Percentiles rank a stretch among this genome's conserved stretches.
These are phyloP conservation scores for Heritiera littoralis DNA, from an alignment of 345 rosid species.

Conservation along the genomic window DNA sequence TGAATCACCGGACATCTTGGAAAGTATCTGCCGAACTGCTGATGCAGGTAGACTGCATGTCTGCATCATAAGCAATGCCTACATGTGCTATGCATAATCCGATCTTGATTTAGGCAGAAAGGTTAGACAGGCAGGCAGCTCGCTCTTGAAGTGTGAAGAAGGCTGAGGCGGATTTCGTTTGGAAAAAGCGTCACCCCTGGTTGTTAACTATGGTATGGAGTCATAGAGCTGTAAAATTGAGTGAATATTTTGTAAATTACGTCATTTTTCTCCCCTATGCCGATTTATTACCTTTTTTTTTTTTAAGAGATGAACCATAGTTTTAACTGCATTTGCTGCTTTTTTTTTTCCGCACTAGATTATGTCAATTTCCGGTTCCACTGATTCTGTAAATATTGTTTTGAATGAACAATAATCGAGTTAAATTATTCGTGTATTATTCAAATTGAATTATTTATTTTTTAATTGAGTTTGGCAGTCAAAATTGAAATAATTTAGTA, in stretches of 20 bases:
- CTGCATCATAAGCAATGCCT: background rate
- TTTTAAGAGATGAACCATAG: background rate
- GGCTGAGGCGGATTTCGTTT: background rate
- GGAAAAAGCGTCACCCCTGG: background rate
- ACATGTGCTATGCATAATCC: background rate
- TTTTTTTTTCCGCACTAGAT: background rate
- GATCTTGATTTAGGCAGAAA: background rate
- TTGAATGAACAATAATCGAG: too few relatives aligned
- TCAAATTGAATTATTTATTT: too few relatives aligned
- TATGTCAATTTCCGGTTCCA: background rate
- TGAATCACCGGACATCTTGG: slow-evolving; percentile 4
- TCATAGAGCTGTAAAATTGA: background rate
- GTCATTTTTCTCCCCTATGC: background rate
- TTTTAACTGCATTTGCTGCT: background rate
- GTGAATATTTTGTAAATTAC: background rate
- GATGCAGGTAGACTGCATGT: background rate
- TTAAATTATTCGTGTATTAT: too few relatives aligned
- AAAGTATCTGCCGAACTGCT: background rate
- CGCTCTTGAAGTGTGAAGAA: background rate
- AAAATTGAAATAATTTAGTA: too few relatives aligned
- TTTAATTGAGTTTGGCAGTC: too few relatives aligned
- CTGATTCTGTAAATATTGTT: too few relatives aligned
- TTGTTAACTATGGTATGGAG: background rate
- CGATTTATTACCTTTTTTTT: background rate
- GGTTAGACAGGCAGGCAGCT: background rate